Evolutionary conservation across 2,329 filamentous ascomycete genomes (phyloP).

Genomic region (Calonectria henricotiae): DNA sequence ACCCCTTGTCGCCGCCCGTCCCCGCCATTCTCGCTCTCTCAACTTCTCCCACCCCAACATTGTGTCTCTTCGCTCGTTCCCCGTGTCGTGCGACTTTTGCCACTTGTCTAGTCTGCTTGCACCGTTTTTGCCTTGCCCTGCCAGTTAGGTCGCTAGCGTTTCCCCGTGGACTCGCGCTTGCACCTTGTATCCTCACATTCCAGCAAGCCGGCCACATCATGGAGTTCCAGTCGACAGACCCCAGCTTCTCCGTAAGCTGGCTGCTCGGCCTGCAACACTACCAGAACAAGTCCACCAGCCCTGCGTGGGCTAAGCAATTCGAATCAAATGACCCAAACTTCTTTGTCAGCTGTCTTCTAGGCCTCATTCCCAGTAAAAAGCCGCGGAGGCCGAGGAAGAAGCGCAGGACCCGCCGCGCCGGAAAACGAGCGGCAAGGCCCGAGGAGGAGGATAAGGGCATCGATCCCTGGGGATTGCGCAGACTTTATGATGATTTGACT

Average conservation of each 20-base stretch:
- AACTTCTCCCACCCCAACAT: neutral
- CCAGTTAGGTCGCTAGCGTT: constrained; percentile 39
- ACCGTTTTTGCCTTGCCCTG: constrained; percentile 13
- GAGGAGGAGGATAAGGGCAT: constrained; percentile 36
- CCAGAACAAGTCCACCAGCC: constrained; percentile 46
- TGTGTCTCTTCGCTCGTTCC: constrained; percentile 29
- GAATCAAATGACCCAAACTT: constrained; percentile 52
- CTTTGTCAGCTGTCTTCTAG: constrained; percentile 53
- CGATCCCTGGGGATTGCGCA: constrained; percentile 47
- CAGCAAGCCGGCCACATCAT: constrained; percentile 49
- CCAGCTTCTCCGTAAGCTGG: constrained; percentile 54
- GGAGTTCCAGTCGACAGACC: constrained; percentile 51
- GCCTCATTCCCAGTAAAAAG: constrained; percentile 49
- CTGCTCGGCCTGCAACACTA: constrained; percentile 51
- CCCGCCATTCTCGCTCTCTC: constrained; percentile 12
- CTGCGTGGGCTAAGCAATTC: constrained; percentile 49
- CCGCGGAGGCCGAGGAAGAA: constrained; percentile 45
- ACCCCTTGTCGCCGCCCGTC: constrained; percentile 5
- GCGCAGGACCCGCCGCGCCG: constrained; percentile 43
- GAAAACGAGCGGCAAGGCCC: constrained; percentile 30
- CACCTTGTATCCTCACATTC: constrained; percentile 43
- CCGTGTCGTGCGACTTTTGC: constrained; percentile 27
- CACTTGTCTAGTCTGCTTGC: neutral
- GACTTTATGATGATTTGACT: constrained; percentile 48
- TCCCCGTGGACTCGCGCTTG: constrained; percentile 37